Evolutionary conservation across 352 stramenopile genomes (phyloP).

Genomic region (Phytophthora multivora): DNA sequence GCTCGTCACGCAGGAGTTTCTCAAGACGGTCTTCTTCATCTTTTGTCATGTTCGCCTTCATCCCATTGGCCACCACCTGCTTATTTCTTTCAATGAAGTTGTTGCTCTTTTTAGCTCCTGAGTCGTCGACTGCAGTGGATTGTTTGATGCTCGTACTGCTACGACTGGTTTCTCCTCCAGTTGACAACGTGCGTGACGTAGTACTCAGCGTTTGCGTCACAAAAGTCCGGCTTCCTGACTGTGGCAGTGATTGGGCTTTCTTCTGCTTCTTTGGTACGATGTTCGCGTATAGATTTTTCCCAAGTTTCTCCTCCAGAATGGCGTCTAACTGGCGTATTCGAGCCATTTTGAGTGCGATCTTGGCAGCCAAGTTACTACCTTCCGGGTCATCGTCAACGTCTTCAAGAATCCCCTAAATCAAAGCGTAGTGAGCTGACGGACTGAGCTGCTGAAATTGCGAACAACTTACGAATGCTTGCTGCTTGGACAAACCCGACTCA

Average conservation of each 20-base stretch:
- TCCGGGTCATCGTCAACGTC: constrained; percentile 39
- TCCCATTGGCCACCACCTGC: constrained; percentile 49
- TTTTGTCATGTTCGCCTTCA: constrained; percentile 58
- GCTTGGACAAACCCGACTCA: constrained; percentile 62
- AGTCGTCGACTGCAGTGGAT: background rate
- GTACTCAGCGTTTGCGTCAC: constrained; percentile 20
- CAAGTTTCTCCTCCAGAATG: constrained; percentile 66
- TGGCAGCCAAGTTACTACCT: constrained; percentile 44
- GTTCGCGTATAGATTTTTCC: constrained; percentile 59
- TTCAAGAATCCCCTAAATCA: constrained; percentile 45
- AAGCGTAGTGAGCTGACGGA: background rate
- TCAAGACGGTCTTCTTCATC: constrained; percentile 56
- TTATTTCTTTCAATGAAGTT: constrained; percentile 67
- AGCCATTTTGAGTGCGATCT: constrained; percentile 78
- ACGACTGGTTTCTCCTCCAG: constrained; percentile 9
- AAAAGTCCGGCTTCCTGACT: constrained; percentile 18
- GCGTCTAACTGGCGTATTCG: constrained; percentile 64
- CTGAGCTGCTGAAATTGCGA: background rate
- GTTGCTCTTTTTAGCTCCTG: constrained; percentile 19
- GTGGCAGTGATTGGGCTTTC: constrained; percentile 5
- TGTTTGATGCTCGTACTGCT: constrained; percentile 8
- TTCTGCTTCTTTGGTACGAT: constrained; percentile 31
- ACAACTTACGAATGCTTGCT: constrained; percentile 63
- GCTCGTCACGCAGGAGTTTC: constrained; percentile 38
- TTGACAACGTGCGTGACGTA: background rate